phyloP scores from a whole-genome alignment of 2,329 filamentous ascomycete species.

The Nothophaeocryptopus gaeumannii region DNA sequence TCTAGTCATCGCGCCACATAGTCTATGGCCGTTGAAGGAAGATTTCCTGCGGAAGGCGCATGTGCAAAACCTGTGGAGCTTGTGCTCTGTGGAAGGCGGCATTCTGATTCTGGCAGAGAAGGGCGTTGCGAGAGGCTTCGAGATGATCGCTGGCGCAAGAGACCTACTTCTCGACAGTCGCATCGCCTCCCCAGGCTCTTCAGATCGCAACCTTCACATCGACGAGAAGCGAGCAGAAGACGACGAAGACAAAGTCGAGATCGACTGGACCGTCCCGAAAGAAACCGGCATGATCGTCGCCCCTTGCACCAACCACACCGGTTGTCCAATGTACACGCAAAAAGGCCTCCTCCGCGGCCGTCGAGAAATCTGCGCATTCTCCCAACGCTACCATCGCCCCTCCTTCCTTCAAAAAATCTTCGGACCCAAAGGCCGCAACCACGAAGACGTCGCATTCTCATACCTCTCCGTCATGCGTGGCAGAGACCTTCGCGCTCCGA shows the following conservation, averaged over 20 bases:
- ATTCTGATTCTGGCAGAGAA: slow-evolving; percentile 87
- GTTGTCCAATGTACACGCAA: slow-evolving; percentile 80
- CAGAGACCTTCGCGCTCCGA: slow-evolving; percentile 51
- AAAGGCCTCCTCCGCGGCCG: slow-evolving; percentile 69
- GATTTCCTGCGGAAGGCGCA: slow-evolving; percentile 74
- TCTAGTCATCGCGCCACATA: slow-evolving; percentile 83
- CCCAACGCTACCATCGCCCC: slow-evolving; percentile 82
- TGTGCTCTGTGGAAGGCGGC: slow-evolving; percentile 79
- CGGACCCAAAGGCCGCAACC: slow-evolving; percentile 67
- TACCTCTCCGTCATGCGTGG: slow-evolving; percentile 85
- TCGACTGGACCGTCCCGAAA: slow-evolving; percentile 37
- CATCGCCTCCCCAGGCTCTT: slow-evolving; percentile 59
- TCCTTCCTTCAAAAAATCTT: slow-evolving; percentile 76
- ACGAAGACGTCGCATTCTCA: slow-evolving; percentile 87
- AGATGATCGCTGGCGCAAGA: slow-evolving; percentile 81
- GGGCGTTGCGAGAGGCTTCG: slow-evolving; percentile 85
- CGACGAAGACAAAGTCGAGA: background rate
- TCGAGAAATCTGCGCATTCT: slow-evolving; percentile 89
- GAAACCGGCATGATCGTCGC: slow-evolving; percentile 62
- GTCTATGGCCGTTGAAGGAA: slow-evolving; percentile 72
- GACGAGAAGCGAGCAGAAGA: slow-evolving; percentile 29
- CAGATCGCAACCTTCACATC: slow-evolving; percentile 12
- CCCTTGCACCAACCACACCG: slow-evolving; percentile 79
- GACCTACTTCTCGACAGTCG: slow-evolving; percentile 73
- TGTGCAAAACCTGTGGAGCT: slow-evolving; percentile 83